Evolutionary conservation across 495 filamentous ascomycete species (phyloP), one percentile per base, ranked within the genome.

Genomic region (Apiosordaria backusii): DNA sequence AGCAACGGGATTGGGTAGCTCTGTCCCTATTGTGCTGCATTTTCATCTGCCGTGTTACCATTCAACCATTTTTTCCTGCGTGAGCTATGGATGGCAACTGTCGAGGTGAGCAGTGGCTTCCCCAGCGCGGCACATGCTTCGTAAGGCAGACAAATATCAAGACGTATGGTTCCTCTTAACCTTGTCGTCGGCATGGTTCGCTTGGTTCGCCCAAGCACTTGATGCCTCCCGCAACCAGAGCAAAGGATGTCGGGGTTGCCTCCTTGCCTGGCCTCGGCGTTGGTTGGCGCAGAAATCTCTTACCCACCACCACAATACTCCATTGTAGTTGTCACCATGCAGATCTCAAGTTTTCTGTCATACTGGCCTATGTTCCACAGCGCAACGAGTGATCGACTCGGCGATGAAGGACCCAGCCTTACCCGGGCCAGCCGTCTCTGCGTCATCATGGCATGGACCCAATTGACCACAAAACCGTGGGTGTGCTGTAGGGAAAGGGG

Each of bases 11-110:
- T 69, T 69, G 67, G 67, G 15, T 27, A 19, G 15, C 59, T 15
- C 45, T n/a, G 19, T 26, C 40, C 50, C 19, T n/a, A 9, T 23
- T 25, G 15, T 57, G 25, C 29, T 24, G 26, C 40, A 50, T 15
- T 45, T 27, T 27, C 25, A 29, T 35, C 67, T 68, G 67, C 54
- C 27, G 67, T 68, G 67, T 62, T 21, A 68, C 66, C 50, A 25
- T 65, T 18, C 35, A 18, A 35, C 23, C 55, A 57, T 45, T 26
- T 23, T 54, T 55, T 55, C 10, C 10, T 13, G 35, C 16, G 35
- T 45, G 35, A 45, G 10, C 9, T 29, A 24, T 27, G 57, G 4
- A 53, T 50, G 40, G 26, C 53, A 63, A 27, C 18, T 40, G 58
- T 18, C 55, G 40, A 29, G 19, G 29, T 21, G 10, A 25, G 9